A percentile compares a stretch with the other conserved stretches of the same genome.
phyloP scores from a whole-genome alignment of 2,329 filamentous ascomycete species.

The Ophiognomonia clavigignenti-juglandacearum region DNA sequence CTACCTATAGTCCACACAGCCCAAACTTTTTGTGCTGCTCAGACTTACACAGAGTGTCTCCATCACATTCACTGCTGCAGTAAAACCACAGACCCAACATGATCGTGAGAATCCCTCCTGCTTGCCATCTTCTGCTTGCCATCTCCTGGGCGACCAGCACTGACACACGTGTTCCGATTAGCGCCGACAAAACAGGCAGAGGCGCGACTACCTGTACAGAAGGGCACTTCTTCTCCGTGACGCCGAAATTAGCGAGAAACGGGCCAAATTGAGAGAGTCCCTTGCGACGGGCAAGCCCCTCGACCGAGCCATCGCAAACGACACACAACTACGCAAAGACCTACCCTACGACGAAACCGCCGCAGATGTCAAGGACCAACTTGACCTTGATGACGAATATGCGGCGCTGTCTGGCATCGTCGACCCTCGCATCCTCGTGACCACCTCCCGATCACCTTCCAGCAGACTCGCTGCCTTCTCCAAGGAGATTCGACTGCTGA shows the following conservation, averaged over 20 bases:
- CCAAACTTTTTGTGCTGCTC: no score
- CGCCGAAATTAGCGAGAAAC: conserved; percentile 88
- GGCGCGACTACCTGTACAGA: conserved; percentile 86
- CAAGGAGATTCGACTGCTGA: conserved; percentile 65
- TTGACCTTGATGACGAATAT: conserved; percentile 81
- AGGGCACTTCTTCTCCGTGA: conserved; percentile 82
- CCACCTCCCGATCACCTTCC: conserved; percentile 84
- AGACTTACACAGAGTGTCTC: no score
- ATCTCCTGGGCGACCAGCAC: neutral
- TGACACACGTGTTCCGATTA: conserved; percentile 22
- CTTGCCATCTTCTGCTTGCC: no score
- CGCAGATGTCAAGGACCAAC: conserved; percentile 62
- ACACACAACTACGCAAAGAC: conserved; percentile 77
- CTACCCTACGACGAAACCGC: conserved; percentile 90
- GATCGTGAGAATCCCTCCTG: conserved; percentile 26
- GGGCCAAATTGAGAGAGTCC: conserved; percentile 79
- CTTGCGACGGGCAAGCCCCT: conserved; percentile 85
- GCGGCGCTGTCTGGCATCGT: conserved; percentile 84
- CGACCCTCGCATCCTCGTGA: conserved; percentile 84
- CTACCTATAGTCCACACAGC: no score
- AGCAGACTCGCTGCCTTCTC: conserved; percentile 82
- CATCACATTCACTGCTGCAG: no score
- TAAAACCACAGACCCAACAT: conserved; percentile 23
- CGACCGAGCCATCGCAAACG: conserved; percentile 77
- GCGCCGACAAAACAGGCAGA: conserved; percentile 71